Conservation (phyloP, 768 basidiomycete species). For the Leccinum variicolor region DNA sequence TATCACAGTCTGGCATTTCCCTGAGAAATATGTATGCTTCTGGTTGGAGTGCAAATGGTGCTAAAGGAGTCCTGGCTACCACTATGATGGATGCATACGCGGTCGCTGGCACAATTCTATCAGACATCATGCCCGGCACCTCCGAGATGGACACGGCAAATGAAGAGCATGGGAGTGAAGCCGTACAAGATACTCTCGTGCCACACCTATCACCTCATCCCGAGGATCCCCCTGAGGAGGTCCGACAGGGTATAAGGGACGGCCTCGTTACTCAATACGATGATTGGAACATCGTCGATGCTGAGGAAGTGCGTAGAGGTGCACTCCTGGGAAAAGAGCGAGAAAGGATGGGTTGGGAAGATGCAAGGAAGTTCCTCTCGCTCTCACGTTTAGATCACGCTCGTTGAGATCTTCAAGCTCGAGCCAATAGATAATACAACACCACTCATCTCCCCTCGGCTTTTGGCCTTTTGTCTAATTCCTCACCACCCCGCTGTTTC, state of each 20-base stretch:
- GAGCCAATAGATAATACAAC: slow-evolving; percentile 10
- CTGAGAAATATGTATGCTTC: slow-evolving; percentile 78
- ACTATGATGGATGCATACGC: slow-evolving; percentile 93
- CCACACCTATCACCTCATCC: slow-evolving; percentile 38
- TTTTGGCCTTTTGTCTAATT: not conserved
- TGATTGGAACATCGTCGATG: slow-evolving; percentile 75
- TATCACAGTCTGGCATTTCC: slow-evolving; percentile 35
- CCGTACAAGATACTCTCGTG: slow-evolving; percentile 11
- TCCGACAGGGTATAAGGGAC: slow-evolving; percentile 39
- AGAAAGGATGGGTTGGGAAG: slow-evolving; percentile 73
- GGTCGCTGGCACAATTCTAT: slow-evolving; percentile 67
- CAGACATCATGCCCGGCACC: slow-evolving; percentile 42
- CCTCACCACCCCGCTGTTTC: not conserved
- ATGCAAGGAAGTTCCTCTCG: slow-evolving; percentile 38
- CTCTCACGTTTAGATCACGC: slow-evolving; percentile 5
- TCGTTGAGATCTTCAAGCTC: slow-evolving; percentile 4
- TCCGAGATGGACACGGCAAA: slow-evolving; percentile 6
- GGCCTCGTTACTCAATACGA: slow-evolving; percentile 56
- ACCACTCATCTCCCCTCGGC: not conserved
- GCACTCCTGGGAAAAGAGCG: slow-evolving; percentile 60
- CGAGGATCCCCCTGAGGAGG: slow-evolving; percentile 48
- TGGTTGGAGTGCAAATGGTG: slow-evolving; percentile 92
- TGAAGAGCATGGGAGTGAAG: slow-evolving; percentile 4
- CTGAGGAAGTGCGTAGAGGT: slow-evolving; percentile 66
- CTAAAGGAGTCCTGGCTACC: slow-evolving; percentile 84